Percentiles rank a stretch among this genome's conserved stretches.
These are phyloP conservation scores for Barnettozyma hawaiiensis DNA, from an alignment of 1,139 yeast species.

Conservation along the genomic window DNA sequence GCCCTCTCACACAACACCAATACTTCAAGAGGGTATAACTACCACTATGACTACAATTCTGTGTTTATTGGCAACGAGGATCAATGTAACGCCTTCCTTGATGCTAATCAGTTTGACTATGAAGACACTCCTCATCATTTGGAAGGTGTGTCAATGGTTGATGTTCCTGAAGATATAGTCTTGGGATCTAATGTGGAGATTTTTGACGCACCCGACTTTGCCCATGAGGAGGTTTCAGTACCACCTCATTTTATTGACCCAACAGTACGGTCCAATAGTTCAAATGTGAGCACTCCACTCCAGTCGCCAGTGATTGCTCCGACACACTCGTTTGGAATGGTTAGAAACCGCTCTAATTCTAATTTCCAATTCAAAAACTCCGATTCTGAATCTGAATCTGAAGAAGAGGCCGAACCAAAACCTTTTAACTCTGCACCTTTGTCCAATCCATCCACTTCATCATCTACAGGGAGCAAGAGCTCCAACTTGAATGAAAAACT, in stretches of 20 bases:
- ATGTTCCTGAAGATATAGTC: slow-evolving; percentile 35
- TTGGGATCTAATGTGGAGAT: slow-evolving; percentile 23
- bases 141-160: slow-evolving; percentile 34
- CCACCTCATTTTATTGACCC: slow-evolving; percentile 5
- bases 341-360: slow-evolving; percentile 5
- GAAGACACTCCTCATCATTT: slow-evolving; percentile 23
- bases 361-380: slow-evolving; percentile 9
- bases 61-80: slow-evolving; percentile 59
- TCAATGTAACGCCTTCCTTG: slow-evolving; percentile 25
- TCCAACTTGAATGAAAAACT: slow-evolving; percentile 13
- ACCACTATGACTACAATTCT: slow-evolving; percentile 81
- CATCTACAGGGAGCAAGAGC: slow-evolving; percentile 6
- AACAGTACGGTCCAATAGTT: background rate
- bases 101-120: slow-evolving; percentile 18
- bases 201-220: slow-evolving; percentile 10
- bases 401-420: slow-evolving; percentile 13
- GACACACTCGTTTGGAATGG: background rate
- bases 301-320: background rate
- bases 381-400: slow-evolving; percentile 26
- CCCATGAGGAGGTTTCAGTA: background rate
- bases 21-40: slow-evolving; percentile 73
- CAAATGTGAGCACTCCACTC: background rate
- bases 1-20: slow-evolving; percentile 74
- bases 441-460: slow-evolving; percentile 3
- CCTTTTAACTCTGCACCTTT: slow-evolving; percentile 9